Evolutionary conservation across 176 grass and related monocot species (phyloP).

Genomic region (Carex littledalei): DNA sequence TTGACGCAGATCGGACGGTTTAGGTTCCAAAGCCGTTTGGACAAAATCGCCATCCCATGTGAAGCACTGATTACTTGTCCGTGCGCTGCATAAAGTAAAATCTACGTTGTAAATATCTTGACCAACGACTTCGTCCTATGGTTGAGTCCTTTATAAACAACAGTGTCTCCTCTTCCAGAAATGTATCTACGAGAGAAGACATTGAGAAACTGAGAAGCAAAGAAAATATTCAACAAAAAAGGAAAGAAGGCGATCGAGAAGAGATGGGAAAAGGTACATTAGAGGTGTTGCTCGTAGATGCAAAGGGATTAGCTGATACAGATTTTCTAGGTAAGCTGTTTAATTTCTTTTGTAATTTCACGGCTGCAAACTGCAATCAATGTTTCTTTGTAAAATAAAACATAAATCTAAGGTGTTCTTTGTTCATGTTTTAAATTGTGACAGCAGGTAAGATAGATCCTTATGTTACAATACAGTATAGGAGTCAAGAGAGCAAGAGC

Average conservation of each 20-base stretch:
- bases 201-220: constrained; percentile 16
- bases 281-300: constrained; percentile 76
- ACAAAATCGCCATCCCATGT: too few species aligned
- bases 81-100: too few species aligned
- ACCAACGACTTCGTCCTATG: background rate
- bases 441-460: constrained; percentile 70
- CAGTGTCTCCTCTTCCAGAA: background rate
- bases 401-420: background rate
- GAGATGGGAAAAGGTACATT: constrained; percentile 59
- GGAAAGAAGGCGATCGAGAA: background rate
- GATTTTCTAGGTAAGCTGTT: constrained; percentile 58
- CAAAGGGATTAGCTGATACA: constrained; percentile 51
- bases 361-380: background rate
- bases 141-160: background rate
- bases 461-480: constrained; percentile 67
- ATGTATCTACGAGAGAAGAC: background rate
- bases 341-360: background rate
- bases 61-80: too few species aligned
- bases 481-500: constrained; percentile 83
- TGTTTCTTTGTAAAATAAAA: background rate
- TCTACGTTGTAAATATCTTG: too few species aligned
- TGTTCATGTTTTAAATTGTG: background rate
- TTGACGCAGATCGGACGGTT: too few species aligned
- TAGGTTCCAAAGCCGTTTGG: too few species aligned
- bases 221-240: background rate